Evolutionary conservation across 306 rosid species (phyloP), one percentile per base, ranked within the genome.

Genomic region (Pterocarpus santalinus): DNA sequence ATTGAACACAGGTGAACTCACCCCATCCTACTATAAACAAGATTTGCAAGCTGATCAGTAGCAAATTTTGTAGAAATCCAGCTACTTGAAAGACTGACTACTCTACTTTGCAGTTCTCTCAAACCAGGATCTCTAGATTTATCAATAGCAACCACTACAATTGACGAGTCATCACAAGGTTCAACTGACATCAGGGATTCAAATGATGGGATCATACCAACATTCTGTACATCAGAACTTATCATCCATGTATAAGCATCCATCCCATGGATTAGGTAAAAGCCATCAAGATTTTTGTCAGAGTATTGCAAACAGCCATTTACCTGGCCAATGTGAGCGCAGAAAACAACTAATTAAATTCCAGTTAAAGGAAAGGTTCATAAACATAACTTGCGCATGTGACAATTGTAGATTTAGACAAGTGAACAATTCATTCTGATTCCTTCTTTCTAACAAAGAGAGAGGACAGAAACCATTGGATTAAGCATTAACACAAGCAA

Each of bases 251-350:
- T 77, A 71, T 88, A 88, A 8, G 81, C 81, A 88, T 88, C 91
- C 83, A 88, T 81, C 81, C 91, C 91, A 46, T 88, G 89, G 28
- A 88, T 81, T 36, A 86, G 57, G 85, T 88, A 88, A 81, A 88
- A 88, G 34, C 91, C 91, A 81, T 88, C 89, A 2, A 73, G 58
- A 86, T 86, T 73, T 86, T 75, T 78, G 66, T 86, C 91, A 6
- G 74, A 65, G 83, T 88, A 88, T 57, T 80, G 87, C 80, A 88
- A 83, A 84, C 83, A 83, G 62, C 91, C 91, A 86, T 88, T 83
- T 47, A 88, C 91, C 91, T 88, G 86, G 39, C 36, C 76, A 78
- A 66, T 58, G 33, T 39, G 47, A 78, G 78, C 77, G 65, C 35
- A 62, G 22, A 65, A 73, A 49, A 32, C 38, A 39, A 15, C 17